Conservation (phyloP, 2,329 filamentous ascomycete species). For the Xylariaceae sp. region DNA sequence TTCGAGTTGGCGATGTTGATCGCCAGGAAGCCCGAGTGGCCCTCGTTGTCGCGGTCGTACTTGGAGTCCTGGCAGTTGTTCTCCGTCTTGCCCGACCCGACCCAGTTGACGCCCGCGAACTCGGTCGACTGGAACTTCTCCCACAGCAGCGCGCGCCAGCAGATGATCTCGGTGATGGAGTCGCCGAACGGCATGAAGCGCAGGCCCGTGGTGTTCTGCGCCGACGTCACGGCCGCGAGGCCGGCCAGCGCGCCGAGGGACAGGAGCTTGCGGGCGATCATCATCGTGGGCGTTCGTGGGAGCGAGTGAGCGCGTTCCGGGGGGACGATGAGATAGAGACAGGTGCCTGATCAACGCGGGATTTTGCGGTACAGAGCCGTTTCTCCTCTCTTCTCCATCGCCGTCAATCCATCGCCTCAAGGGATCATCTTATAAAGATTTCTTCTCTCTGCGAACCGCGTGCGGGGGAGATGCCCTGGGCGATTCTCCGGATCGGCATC, state of each 20-base stretch:
- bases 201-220: conserved; percentile 23
- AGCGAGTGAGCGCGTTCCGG: no score
- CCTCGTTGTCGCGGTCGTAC: conserved; percentile 40
- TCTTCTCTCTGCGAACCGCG: no score
- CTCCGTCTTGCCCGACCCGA: conserved; percentile 28
- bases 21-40: conserved; percentile 38
- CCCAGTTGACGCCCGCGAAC: conserved; percentile 34
- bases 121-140: conserved; percentile 34
- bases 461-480: no score
- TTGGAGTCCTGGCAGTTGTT: conserved; percentile 32
- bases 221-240: conserved; percentile 11
- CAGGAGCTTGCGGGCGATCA: conserved; percentile 21
- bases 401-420: no score
- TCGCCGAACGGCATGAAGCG: conserved; percentile 40
- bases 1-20: conserved; percentile 38
- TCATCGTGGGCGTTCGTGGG: no score
- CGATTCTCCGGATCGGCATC: no score
- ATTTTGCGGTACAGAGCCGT: no score
- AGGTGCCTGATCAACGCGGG: no score
- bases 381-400: no score
- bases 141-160: conserved; percentile 39
- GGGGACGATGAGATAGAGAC: no score
- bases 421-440: no score
- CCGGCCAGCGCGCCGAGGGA: conserved; percentile 10
- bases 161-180: conserved; percentile 39